These are phyloP conservation scores for Monotropa hypopitys DNA, from an alignment of 179 eudicot genomes.

Conservation along the genomic window DNA sequence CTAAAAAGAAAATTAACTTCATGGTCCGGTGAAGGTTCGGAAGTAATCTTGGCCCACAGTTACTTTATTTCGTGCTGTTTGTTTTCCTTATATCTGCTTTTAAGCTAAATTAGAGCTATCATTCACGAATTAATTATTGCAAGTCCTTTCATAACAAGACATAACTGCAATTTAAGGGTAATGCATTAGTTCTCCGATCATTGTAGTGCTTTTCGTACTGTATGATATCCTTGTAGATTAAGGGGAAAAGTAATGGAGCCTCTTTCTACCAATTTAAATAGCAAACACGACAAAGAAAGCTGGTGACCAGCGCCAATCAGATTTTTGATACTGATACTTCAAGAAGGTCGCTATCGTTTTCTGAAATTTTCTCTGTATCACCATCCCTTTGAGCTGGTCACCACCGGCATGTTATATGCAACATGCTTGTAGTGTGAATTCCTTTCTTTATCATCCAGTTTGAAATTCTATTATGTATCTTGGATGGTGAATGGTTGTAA, in stretches of 20 bases:
- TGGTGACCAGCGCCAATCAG: not conserved
- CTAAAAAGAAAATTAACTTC: too few relatives aligned
- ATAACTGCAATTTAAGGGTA: too few relatives aligned
- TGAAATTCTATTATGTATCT: not conserved
- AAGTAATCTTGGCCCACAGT: too few relatives aligned
- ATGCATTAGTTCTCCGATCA: too few relatives aligned
- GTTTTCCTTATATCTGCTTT: not conserved
- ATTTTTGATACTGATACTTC: not conserved
- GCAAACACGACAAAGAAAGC: not conserved
- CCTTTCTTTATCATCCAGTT: not conserved
- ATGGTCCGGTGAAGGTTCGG: too few relatives aligned
- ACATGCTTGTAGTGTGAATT: not conserved
- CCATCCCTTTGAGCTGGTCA: not conserved
- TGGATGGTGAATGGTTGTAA: not conserved
- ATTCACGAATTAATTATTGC: not conserved
- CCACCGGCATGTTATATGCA: not conserved
- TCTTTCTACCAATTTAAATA: not conserved
- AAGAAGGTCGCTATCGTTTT: not conserved
- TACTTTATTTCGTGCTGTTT: too few relatives aligned
- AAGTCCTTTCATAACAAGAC: not conserved
- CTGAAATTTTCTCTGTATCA: not conserved
- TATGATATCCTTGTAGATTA: too few relatives aligned
- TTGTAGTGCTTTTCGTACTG: too few relatives aligned
- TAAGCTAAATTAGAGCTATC: not conserved
- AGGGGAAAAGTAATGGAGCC: too few relatives aligned